A percentile compares a stretch with the other conserved stretches of the same genome.
Evolutionary conservation across 1,284 basidiomycete species (phyloP).

Genomic region (Crucibulum cyathiforme): DNA sequence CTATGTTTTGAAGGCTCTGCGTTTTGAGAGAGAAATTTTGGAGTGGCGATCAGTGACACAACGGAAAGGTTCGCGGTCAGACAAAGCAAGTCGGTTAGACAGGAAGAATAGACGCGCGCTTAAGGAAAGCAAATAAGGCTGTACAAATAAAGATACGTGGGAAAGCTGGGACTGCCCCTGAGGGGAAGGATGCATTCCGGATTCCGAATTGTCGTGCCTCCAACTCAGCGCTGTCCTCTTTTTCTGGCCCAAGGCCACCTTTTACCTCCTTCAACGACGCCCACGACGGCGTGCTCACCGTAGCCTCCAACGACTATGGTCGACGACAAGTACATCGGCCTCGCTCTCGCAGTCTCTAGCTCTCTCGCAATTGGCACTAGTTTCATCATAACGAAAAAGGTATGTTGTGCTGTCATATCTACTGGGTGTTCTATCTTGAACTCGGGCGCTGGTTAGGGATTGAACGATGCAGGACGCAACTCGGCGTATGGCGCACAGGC

Average conservation of each 20-base stretch:
- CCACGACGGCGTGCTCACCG: neutral
- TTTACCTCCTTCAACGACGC: conserved; percentile 5
- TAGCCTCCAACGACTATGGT: conserved; percentile 55
- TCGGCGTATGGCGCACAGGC: conserved; percentile 57
- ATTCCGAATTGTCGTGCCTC: too few relatives aligned
- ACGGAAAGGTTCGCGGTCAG: too few relatives aligned
- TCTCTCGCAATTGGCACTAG: conserved; percentile 90
- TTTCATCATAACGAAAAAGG: conserved; percentile 98
- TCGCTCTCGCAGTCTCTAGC: conserved; percentile 83
- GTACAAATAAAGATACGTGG: too few relatives aligned
- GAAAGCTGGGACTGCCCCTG: too few relatives aligned
- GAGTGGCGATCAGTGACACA: too few relatives aligned
- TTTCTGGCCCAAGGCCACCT: conserved; percentile 6
- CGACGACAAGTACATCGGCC: conserved; percentile 92
- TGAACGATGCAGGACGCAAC: conserved; percentile 78
- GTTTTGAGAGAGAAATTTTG: too few relatives aligned
- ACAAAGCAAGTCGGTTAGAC: too few relatives aligned
- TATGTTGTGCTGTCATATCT: conserved; percentile 31
- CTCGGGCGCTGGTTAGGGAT: conserved; percentile 56
- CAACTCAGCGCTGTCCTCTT: neutral
- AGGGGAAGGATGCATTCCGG: too few relatives aligned
- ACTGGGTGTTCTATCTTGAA: too few relatives aligned
- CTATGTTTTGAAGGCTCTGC: too few relatives aligned
- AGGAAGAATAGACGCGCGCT: too few relatives aligned
- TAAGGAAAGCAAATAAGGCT: too few relatives aligned